phyloP scores from a whole-genome alignment of 768 basidiomycete species.

The Sporobolomyces roseus region DNA sequence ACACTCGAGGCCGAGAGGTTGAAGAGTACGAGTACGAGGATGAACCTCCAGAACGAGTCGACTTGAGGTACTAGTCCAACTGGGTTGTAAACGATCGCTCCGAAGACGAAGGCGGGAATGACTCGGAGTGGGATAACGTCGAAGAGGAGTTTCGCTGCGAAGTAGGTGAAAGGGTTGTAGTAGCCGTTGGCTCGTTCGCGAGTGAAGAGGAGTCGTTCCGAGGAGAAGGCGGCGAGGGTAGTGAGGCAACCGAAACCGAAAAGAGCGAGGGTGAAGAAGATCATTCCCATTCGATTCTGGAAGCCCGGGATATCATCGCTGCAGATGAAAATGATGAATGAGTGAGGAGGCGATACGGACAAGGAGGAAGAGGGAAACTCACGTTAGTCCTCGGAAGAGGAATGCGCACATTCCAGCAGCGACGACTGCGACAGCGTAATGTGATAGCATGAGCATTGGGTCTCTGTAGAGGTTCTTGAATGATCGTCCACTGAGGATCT shows the following conservation, averaged over 20 bases:
- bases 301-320: conserved; percentile 93
- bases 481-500: conserved; percentile 86
- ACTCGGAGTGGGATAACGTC: conserved; percentile 92
- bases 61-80: conserved; percentile 92
- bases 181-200: conserved; percentile 97
- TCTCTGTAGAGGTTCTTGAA: conserved; percentile 98
- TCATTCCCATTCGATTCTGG: conserved; percentile 87
- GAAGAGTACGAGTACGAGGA: conserved; percentile 90
- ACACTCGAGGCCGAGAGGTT: conserved; percentile 93
- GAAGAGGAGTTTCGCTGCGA: conserved; percentile 94
- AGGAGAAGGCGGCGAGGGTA: conserved; percentile 87
- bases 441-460: conserved; percentile 81
- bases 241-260: conserved; percentile 97
- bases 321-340: neutral
- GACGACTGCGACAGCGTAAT: conserved; percentile 77
- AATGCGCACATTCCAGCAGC: conserved; percentile 66
- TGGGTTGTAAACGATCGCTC: conserved; percentile 89
- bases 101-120: conserved; percentile 90
- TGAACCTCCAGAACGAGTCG: conserved; percentile 93
- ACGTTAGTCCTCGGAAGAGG: conserved; percentile 13
- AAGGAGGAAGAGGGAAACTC: neutral
- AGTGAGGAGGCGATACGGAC: neutral
- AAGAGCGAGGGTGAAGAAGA: conserved; percentile 94
- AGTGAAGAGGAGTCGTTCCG: conserved; percentile 94
- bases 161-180: conserved; percentile 95